phyloP scores from a whole-genome alignment of 371 early-diverging fungal genomes.

The Astathelohania contejeani region DNA sequence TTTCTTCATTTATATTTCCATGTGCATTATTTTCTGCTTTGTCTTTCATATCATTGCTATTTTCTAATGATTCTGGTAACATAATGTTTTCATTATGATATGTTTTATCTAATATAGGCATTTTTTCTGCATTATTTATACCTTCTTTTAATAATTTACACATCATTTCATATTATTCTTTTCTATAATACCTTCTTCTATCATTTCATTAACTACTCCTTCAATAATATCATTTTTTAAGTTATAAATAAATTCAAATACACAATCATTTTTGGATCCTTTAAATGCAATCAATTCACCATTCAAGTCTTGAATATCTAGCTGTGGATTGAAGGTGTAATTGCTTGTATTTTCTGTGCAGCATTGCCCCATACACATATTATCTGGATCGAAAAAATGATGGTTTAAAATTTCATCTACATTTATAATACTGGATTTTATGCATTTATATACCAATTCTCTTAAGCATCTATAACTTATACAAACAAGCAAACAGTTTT shows the following conservation, averaged over 20 bases:
- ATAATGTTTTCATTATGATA: background rate
- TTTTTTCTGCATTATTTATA: background rate
- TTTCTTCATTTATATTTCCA: slow-evolving; percentile 13
- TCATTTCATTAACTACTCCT: slow-evolving; percentile 72
- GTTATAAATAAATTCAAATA: slow-evolving; percentile 71
- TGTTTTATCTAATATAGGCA: background rate
- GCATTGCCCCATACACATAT: too few relatives aligned
- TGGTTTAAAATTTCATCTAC: too few relatives aligned
- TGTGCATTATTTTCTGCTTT: background rate
- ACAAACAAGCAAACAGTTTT: too few relatives aligned
- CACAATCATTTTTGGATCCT: slow-evolving; percentile 61
- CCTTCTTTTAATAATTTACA: too few relatives aligned
- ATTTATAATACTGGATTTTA: too few relatives aligned
- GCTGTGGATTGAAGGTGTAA: too few relatives aligned
- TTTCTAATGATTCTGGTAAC: slow-evolving; percentile 4
- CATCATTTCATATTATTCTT: too few relatives aligned
- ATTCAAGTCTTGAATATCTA: too few relatives aligned
- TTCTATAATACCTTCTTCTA: slow-evolving; percentile 63
- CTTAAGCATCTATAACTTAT: too few relatives aligned
- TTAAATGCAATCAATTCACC: slow-evolving; percentile 62
- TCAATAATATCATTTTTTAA: slow-evolving; percentile 69
- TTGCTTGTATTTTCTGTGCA: too few relatives aligned
- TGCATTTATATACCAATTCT: too few relatives aligned
- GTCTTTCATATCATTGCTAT: slow-evolving; percentile 1
- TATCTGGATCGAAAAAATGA: too few relatives aligned